Evolutionary conservation across 768 basidiomycete species (phyloP).

Genomic region (Naematelia encephala): DNA sequence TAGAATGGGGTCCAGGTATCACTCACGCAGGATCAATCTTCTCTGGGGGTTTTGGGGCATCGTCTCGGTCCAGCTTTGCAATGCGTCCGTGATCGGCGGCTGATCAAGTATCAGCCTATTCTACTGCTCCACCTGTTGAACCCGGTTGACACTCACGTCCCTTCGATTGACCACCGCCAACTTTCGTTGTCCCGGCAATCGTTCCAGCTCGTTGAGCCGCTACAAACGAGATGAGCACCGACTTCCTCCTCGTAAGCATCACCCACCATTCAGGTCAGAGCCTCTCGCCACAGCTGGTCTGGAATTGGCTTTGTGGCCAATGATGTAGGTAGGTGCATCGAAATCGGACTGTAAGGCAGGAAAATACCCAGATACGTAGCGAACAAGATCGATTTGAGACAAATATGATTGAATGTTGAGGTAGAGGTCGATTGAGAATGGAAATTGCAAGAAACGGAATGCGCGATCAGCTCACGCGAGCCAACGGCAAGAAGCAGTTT

Average conservation of each 20-base stretch:
- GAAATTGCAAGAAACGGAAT: background rate
- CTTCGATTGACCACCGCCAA: slow-evolving; percentile 37
- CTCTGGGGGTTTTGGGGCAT: slow-evolving; percentile 87
- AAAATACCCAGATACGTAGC: too few species aligned
- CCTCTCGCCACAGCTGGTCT: slow-evolving; percentile 35
- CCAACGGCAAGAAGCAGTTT: background rate
- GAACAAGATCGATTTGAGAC: background rate
- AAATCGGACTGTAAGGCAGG: slow-evolving; percentile 32
- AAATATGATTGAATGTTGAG: background rate
- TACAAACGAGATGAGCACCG: slow-evolving; percentile 10
- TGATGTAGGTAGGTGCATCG: slow-evolving; percentile 30
- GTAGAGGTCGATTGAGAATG: background rate
- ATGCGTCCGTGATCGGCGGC: slow-evolving; percentile 91
- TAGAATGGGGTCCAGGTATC: slow-evolving; percentile 65
- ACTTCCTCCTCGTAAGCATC: background rate
- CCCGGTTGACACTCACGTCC: slow-evolving; percentile 33
- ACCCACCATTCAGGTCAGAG: slow-evolving; percentile 34
- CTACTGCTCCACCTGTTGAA: background rate
- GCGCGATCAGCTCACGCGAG: background rate
- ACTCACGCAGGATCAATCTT: slow-evolving; percentile 58
- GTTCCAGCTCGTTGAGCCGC: slow-evolving; percentile 41
- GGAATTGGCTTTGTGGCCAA: slow-evolving; percentile 28
- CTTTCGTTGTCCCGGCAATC: slow-evolving; percentile 35
- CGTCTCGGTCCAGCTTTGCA: slow-evolving; percentile 89
- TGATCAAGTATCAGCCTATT: slow-evolving; percentile 40